A percentile compares a stretch with the other conserved stretches of the same genome.
These are phyloP conservation scores for Metarhizium humberi DNA, from an alignment of 2,329 filamentous ascomycete genomes.

Conservation along the genomic window DNA sequence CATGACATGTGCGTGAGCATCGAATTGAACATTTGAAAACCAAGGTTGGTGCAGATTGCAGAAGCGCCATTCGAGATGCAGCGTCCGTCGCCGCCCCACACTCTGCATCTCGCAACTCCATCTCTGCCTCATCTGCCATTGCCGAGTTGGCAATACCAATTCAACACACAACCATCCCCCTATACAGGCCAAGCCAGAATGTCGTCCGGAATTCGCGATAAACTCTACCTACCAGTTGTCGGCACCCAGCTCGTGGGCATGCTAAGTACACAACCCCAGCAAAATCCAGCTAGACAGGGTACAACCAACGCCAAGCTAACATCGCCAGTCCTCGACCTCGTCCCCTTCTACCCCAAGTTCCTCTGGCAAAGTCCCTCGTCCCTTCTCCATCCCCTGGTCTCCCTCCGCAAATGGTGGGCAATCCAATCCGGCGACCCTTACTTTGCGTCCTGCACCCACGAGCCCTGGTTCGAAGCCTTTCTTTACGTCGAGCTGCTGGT, in stretches of 20 bases:
- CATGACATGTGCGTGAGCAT: too few species aligned
- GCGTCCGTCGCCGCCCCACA: too few species aligned
- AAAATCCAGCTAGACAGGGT: not conserved
- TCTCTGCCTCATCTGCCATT: too few species aligned
- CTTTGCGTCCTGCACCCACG: slow-evolving; percentile 27
- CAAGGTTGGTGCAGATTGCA: too few species aligned
- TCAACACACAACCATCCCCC: too few species aligned
- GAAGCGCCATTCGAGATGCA: too few species aligned
- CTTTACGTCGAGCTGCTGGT: slow-evolving; percentile 39
- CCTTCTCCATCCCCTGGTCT: slow-evolving; percentile 38
- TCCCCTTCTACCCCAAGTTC: slow-evolving; percentile 39
- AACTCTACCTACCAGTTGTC: slow-evolving; percentile 25
- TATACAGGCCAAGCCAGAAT: not conserved
- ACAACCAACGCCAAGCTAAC: not conserved
- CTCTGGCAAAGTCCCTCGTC: slow-evolving; percentile 31
- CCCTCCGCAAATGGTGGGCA: slow-evolving; percentile 37
- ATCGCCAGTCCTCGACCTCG: slow-evolving; percentile 40
- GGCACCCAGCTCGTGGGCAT: slow-evolving; percentile 25
- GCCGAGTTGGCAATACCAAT: too few species aligned
- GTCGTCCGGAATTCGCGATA: slow-evolving; percentile 17
- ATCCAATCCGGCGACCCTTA: slow-evolving; percentile 43
- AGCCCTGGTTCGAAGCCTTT: slow-evolving; percentile 42
- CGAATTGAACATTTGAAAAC: too few species aligned
- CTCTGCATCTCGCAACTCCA: too few species aligned
- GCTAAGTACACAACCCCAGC: slow-evolving; percentile 19